Evolutionary conservation across 305 asterid genomes (phyloP), one percentile per base, ranked within the genome.

Genomic region (Striga hermonthica): DNA sequence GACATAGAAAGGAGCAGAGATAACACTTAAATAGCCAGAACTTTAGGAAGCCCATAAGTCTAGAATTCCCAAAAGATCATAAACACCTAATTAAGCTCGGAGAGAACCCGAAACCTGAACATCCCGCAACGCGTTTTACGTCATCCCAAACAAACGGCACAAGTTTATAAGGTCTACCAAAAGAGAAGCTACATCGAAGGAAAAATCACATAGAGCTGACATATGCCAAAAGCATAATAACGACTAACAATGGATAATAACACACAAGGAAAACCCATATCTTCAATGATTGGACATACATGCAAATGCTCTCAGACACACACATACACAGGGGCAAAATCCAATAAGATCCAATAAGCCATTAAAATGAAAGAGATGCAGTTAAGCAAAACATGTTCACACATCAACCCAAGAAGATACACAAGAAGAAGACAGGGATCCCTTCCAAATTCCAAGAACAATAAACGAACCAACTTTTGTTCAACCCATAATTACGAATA

Each of bases 301-400:
- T n/a, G n/a, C 72, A 76, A 74, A 72, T 16, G 44, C 65, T 9
- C 44, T n/a, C n/a, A n/a, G n/a, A 55, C 52, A 55, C 35, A 60
- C 57, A 55, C 5, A 45, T n/a, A 44, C 31, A 65, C 15, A 4
- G 43, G 36, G 28, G 36, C 65, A 43, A 15, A 4, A 22, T 28
- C 57, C 31, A 43, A 43, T 15, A 9, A 62, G 14, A 49, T 7
- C 5, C 1, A 8, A 49, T 2, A 10, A 55, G 31, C 11, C 0
- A 9, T 16, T 4, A 54, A 2, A 54, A 12, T 7, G 11, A 37
- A 10, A 41, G 6, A 50, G 10, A 41, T 1, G 49, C 4, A 60
- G 37, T 41, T 44, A 12, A 50, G 6, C 31, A 66, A 9, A 40
- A 9, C 62, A 53, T 22, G n/a, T 70, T 62, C 47, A 7, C 45